Percentiles rank a stretch among this genome's conserved stretches.
phyloP scores from a whole-genome alignment of 225 moss, liverwort and hornwort genomes.

The Antitrichia curtipendula region DNA sequence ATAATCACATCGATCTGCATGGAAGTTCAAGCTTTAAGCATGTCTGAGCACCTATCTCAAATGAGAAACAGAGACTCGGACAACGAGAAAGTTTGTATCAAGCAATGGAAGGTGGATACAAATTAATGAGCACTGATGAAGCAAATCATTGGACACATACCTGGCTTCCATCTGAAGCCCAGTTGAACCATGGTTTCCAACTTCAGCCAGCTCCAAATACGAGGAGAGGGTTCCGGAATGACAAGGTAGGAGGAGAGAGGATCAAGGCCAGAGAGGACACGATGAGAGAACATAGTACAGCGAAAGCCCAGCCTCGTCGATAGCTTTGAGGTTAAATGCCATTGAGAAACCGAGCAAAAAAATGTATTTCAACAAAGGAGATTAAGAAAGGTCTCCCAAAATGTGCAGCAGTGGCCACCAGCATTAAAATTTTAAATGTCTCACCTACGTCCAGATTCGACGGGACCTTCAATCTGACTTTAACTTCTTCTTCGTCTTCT shows the following conservation, averaged over 20 bases:
- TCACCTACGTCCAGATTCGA: slow-evolving; percentile 17
- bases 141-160: neutral
- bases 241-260: neutral
- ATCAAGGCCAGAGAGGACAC: neutral
- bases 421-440: slow-evolving; percentile 13
- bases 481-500: neutral
- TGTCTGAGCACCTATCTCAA: neutral
- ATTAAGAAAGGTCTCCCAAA: slow-evolving; percentile 25
- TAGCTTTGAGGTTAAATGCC: neutral
- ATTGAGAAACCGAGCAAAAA: slow-evolving; percentile 27
- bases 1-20: neutral
- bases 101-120: neutral
- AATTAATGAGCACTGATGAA: neutral
- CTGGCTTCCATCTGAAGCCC: neutral
- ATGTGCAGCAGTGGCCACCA: slow-evolving; percentile 15
- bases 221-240: neutral
- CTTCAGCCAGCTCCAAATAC: neutral
- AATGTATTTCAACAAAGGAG: slow-evolving; percentile 47
- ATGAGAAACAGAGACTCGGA: neutral
- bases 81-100: neutral
- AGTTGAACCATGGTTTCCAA: neutral
- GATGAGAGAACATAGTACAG: neutral
- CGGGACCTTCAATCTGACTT: neutral
- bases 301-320: neutral
- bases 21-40: neutral